Percentiles rank a stretch among this genome's conserved stretches.
phyloP scores from a whole-genome alignment of 148 eudicot species.

The Pharnaceum exiguum region DNA sequence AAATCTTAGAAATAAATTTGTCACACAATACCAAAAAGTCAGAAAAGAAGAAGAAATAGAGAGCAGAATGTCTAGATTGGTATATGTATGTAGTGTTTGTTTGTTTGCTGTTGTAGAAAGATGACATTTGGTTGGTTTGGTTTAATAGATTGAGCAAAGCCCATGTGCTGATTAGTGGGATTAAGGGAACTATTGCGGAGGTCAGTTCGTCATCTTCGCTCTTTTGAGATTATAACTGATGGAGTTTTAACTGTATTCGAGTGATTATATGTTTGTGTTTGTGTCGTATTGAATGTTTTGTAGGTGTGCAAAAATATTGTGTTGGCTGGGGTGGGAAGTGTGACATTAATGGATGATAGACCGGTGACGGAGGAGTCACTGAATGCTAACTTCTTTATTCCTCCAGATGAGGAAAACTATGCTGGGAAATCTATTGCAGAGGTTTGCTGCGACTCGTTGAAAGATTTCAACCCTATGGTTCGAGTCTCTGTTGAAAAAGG shows the following conservation, averaged over 20 bases:
- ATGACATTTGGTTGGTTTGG: conserved; percentile 5
- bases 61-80: neutral
- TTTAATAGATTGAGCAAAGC: conserved; percentile 77
- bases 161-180: conserved; percentile 76
- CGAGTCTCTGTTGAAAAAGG: conserved; percentile 84
- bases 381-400: conserved; percentile 68
- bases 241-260: neutral
- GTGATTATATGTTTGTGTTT: neutral
- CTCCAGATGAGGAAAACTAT: conserved; percentile 37
- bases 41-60: too few species aligned
- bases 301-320: conserved; percentile 99
- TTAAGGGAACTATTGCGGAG: conserved; percentile 85
- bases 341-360: conserved; percentile 76
- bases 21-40: too few species aligned
- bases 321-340: conserved; percentile 92
- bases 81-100: neutral
- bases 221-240: neutral
- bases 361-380: conserved; percentile 59
- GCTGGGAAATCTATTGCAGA: conserved; percentile 64
- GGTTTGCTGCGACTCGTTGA: conserved; percentile 75
- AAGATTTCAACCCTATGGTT: conserved; percentile 95
- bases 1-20: too few species aligned
- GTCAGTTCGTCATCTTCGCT: conserved; percentile 21
- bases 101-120: neutral
- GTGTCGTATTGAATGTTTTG: conserved; percentile 3